phyloP scores from a whole-genome alignment of 2,329 filamentous ascomycete genomes.

The Pseudogymnoascus sp. region DNA sequence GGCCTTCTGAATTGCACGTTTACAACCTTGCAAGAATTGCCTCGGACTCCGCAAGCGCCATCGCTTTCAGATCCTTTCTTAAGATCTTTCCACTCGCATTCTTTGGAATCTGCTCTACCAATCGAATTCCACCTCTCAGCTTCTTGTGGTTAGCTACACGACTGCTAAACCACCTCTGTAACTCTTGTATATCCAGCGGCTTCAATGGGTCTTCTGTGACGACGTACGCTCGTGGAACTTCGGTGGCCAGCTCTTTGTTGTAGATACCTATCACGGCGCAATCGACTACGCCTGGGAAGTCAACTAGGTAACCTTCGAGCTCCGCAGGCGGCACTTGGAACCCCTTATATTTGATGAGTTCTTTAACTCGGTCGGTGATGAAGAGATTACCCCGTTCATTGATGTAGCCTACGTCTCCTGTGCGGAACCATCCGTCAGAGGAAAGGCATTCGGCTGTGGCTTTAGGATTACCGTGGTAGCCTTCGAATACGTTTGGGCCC shows the following conservation, averaged over 20 bases:
- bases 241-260: constrained; percentile 52
- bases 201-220: constrained; percentile 28
- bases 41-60: neutral
- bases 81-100: constrained; percentile 10
- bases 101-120: constrained; percentile 6
- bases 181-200: neutral
- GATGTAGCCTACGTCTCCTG: constrained; percentile 73
- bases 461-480: constrained; percentile 63
- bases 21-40: neutral
- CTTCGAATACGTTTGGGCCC: constrained; percentile 71
- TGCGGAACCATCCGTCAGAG: constrained; percentile 74
- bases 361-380: constrained; percentile 77
- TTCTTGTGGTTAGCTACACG: constrained; percentile 8
- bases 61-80: neutral
- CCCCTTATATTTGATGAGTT: constrained; percentile 53
- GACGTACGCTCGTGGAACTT: constrained; percentile 60
- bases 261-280: constrained; percentile 55
- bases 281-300: constrained; percentile 40
- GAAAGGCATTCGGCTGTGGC: constrained; percentile 56
- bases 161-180: constrained; percentile 1
- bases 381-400: constrained; percentile 72
- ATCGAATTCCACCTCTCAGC: constrained; percentile 2
- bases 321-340: constrained; percentile 62
- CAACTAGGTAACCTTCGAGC: constrained; percentile 42
- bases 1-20: neutral